These are phyloP conservation scores for Danielozyma ontarioensis DNA, from an alignment of 805 yeast genomes.

Conservation along the genomic window DNA sequence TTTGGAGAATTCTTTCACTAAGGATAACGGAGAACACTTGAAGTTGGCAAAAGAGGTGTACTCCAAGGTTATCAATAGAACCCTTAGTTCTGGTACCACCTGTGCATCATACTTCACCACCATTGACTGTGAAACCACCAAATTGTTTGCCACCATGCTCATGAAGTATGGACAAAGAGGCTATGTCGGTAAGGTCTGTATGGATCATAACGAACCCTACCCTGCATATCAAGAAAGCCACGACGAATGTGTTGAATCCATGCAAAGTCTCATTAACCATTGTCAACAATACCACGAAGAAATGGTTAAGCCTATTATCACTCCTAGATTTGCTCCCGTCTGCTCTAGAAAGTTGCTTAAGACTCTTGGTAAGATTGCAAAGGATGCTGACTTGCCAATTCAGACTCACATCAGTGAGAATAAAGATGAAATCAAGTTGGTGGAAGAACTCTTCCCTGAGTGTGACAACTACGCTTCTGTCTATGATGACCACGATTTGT, in stretches of 20 bases:
- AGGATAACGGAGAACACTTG: slow-evolving; percentile 28
- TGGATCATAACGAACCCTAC: slow-evolving; percentile 65
- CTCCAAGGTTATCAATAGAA: slow-evolving; percentile 58
- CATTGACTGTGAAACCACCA: slow-evolving; percentile 71
- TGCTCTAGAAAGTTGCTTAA: slow-evolving; percentile 62
- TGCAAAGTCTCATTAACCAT: slow-evolving; percentile 52
- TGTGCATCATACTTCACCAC: slow-evolving; percentile 91
- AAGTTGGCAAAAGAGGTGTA: slow-evolving; percentile 59
- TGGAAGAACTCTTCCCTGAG: slow-evolving; percentile 66
- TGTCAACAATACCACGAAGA: slow-evolving; percentile 47
- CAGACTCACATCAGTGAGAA: slow-evolving; percentile 95
- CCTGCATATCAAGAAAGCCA: slow-evolving; percentile 67
- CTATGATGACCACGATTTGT: slow-evolving; percentile 57
- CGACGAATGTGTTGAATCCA: slow-evolving; percentile 51
- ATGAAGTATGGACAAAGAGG: slow-evolving; percentile 76
- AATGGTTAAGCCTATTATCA: slow-evolving; percentile 65
- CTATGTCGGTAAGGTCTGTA: slow-evolving; percentile 87
- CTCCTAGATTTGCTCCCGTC: slow-evolving; percentile 93
- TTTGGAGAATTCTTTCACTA: slow-evolving; percentile 60
- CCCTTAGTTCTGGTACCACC: slow-evolving; percentile 81
- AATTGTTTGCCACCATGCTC: slow-evolving; percentile 69
- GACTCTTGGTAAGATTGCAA: slow-evolving; percentile 54
- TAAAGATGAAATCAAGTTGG: slow-evolving; percentile 68
- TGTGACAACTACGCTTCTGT: slow-evolving; percentile 68
- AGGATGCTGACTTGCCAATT: slow-evolving; percentile 52